A percentile compares a stretch with the other conserved stretches of the same genome.
Evolutionary conservation across 75 land plant genomes (phyloP).

Genomic region (Larix kaempferi): DNA sequence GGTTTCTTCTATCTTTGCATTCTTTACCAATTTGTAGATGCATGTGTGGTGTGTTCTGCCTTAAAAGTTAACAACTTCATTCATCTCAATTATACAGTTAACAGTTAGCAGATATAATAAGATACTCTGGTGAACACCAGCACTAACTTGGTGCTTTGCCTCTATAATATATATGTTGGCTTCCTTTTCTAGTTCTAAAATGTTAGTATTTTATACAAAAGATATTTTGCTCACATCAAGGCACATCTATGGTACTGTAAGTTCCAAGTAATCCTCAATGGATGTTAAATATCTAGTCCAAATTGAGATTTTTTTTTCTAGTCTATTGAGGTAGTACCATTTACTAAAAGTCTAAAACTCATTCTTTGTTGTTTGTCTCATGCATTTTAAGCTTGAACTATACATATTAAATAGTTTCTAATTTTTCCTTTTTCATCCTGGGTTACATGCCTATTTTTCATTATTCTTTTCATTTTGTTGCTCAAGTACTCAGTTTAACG

Average conservation of each 20-base stretch:
- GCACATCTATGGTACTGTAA: background rate
- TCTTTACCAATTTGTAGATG: too few relatives aligned
- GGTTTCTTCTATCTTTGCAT: too few relatives aligned
- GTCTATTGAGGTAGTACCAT: background rate
- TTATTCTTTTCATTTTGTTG: background rate
- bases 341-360: background rate
- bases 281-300: background rate
- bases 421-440: background rate
- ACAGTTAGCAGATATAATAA: background rate
- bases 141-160: background rate
- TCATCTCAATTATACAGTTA: background rate
- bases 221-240: background rate
- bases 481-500: background rate
- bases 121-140: too few relatives aligned
- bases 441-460: background rate
- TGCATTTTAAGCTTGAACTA: background rate
- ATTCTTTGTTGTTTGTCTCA: background rate
- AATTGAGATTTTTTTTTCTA: background rate
- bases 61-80: too few relatives aligned
- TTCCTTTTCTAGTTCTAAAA: background rate
- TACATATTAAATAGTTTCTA: background rate
- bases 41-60: too few relatives aligned
- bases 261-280: background rate
- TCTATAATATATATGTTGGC: background rate
- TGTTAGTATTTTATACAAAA: background rate